Evolutionary conservation across 352 stramenopile species (phyloP), one percentile per base, ranked within the genome.

Genomic region (Phytophthora niederhauseri): DNA sequence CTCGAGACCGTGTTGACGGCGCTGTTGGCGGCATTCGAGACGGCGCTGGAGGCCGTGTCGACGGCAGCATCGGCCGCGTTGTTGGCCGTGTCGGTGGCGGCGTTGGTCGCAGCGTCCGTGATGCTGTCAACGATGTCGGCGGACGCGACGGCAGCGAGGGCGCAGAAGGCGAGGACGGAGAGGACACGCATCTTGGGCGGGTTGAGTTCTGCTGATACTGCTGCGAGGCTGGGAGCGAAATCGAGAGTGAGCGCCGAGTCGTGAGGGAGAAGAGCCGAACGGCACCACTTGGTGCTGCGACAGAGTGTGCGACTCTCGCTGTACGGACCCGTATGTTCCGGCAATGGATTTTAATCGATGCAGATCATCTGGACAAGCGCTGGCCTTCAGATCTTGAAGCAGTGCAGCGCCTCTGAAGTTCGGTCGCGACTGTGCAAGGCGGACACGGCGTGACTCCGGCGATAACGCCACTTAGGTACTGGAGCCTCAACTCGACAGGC

Each of bases 291-390:
- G 14, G 38, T 19, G 30, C 34, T 12, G 60, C 36, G 64, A 61
- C 49, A 65, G 11, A 17, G 11, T 15, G 34, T 4, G 12, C 11
- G 36, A 36, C 26, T 70, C 60, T 66, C 59, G 30, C 31, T 9
- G 48, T 24, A 20, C 59, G 59, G n/a, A 17, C 46, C 46, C 50
- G 59, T 34, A 66, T 67, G 64, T 61, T 65, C 22, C 24, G 28
- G 46, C 34, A 51, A 24, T 64, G 65, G 52, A 68, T 68, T 67
- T 72, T 70, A 66, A 70, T 70, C 64, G 50, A 70, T 70, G n/a
- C 55, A 64, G 48, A 43, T 60, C 38, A 46, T 53, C 38, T 19
- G 38, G 4, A 48, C 38, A 48, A 48, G 38, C 38, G 15, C 15
- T 14, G 34, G 34, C 11, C 38, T 48, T n/a, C 38, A 48, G 14